A percentile compares a stretch with the other conserved stretches of the same genome.
Conservation (phyloP, 202 grass and related monocot genomes). For the Zizania palustris region DNA sequence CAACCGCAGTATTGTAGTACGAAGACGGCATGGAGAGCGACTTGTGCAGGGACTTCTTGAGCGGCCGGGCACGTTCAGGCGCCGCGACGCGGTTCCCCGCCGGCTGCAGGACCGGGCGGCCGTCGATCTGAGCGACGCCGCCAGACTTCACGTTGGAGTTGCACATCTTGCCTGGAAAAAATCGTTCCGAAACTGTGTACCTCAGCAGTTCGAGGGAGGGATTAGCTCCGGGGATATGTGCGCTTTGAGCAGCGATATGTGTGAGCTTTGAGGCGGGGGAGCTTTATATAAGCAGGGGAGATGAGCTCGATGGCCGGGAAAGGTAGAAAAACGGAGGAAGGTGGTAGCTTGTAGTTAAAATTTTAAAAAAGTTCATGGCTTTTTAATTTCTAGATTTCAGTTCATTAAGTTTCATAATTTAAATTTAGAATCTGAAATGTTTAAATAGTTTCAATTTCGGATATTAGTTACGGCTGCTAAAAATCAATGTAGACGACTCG, state of each 20-base stretch:
- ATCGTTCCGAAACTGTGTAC: background rate
- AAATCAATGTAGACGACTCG: too few relatives aligned
- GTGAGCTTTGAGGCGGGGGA: background rate
- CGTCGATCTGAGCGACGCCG: conserved; percentile 68
- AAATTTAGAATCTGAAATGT: too few relatives aligned
- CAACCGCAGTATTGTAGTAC: conserved; percentile 26
- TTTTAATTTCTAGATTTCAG: too few relatives aligned
- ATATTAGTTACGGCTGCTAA: background rate
- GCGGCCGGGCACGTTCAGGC: conserved; percentile 42
- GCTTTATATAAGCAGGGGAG: conserved; percentile 61
- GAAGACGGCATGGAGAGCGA: conserved; percentile 76
- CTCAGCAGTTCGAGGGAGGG: conserved; percentile 11
- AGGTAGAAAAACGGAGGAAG: background rate
- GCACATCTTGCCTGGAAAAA: conserved; percentile 59
- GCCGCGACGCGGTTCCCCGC: conserved; percentile 75
- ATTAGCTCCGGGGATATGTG: conserved; percentile 6
- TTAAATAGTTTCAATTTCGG: too few relatives aligned
- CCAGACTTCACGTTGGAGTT: conserved; percentile 78
- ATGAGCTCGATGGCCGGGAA: conserved; percentile 45
- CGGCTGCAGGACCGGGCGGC: conserved; percentile 80
- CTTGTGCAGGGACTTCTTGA: conserved; percentile 85
- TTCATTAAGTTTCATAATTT: too few relatives aligned
- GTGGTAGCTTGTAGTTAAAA: background rate
- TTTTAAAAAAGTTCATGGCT: too few relatives aligned
- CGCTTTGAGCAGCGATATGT: conserved; percentile 26